Evolutionary conservation across 2,329 filamentous ascomycete species (phyloP).

Genomic region (Colletotrichum theobromicola): DNA sequence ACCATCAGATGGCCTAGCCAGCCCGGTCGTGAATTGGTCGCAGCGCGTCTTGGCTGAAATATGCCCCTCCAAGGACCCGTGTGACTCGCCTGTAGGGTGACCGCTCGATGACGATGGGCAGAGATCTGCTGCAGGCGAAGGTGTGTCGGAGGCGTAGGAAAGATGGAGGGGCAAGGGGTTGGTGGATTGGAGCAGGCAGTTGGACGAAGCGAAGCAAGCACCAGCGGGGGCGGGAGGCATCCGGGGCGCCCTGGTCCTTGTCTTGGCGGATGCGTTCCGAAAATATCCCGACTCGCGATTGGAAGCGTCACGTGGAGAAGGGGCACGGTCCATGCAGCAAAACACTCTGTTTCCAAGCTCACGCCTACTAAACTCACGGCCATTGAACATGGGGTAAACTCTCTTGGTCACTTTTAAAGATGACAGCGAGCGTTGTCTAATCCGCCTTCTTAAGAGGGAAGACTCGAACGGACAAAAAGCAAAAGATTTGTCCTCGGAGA

Average conservation of each 20-base stretch:
- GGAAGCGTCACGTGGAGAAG: not conserved
- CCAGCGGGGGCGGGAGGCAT: slow-evolving; percentile 4
- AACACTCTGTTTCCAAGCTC: not conserved
- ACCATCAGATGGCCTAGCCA: slow-evolving; percentile 4
- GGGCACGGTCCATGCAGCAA: not conserved
- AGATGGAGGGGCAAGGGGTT: not conserved
- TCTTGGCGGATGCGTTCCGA: not conserved
- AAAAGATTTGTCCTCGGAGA: not conserved
- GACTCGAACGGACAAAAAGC: too few relatives aligned
- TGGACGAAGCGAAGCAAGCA: not conserved
- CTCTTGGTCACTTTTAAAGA: not conserved
- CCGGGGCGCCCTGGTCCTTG: not conserved
- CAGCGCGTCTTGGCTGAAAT: slow-evolving; percentile 2
- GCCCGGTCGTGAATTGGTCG: not conserved
- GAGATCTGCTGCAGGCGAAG: slow-evolving; percentile 12
- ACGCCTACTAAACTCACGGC: fast-evolving
- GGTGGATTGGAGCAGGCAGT: not conserved
- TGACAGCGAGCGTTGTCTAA: too few relatives aligned
- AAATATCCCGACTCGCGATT: not conserved
- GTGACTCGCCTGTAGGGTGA: slow-evolving; percentile 5
- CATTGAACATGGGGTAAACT: not conserved
- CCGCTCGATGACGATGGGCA: slow-evolving; percentile 9
- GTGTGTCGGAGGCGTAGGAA: slow-evolving; percentile 10
- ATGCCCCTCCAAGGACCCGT: not conserved
- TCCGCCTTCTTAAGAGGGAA: too few relatives aligned